Evolutionary conservation across 495 filamentous ascomycete species (phyloP).

Genomic region (Echria macrotheca): DNA sequence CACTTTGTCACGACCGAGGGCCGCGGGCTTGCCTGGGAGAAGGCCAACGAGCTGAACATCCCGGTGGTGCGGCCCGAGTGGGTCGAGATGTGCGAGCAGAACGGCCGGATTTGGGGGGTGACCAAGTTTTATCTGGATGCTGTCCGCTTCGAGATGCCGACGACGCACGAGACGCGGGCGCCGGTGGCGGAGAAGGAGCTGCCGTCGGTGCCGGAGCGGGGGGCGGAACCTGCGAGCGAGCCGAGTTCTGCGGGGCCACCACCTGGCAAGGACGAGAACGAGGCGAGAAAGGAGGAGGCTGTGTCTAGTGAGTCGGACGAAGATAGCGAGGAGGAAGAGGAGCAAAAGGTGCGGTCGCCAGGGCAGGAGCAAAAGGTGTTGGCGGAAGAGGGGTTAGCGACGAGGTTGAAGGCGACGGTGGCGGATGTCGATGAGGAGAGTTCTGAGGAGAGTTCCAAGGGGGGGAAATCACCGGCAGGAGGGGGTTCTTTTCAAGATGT

Average conservation of each 20-base stretch:
- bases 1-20: slow-evolving; percentile 99
- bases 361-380: slow-evolving; percentile 50
- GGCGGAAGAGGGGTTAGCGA: slow-evolving; percentile 45
- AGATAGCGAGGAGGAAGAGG: slow-evolving; percentile 32
- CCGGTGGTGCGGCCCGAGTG: slow-evolving; percentile 97
- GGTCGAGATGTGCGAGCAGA: slow-evolving; percentile 89
- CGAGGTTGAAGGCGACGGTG: slow-evolving; percentile 32
- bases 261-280: slow-evolving; percentile 13
- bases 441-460: slow-evolving; percentile 17
- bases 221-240: slow-evolving; percentile 14
- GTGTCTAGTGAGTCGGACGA: slow-evolving; percentile 25
- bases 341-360: slow-evolving; percentile 27
- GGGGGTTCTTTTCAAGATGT: slow-evolving; percentile 52
- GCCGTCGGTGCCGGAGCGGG: slow-evolving; percentile 23
- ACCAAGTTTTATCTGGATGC: slow-evolving; percentile 94
- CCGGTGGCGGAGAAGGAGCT: slow-evolving; percentile 33
- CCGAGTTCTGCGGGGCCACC: slow-evolving; percentile 7
- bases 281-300: slow-evolving; percentile 20
- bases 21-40: slow-evolving; percentile 84
- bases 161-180: slow-evolving; percentile 20
- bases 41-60: slow-evolving; percentile 95
- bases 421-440: slow-evolving; percentile 29
- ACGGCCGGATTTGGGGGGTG: slow-evolving; percentile 89
- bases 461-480: slow-evolving; percentile 36
- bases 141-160: slow-evolving; percentile 30